Evolutionary conservation across 2,329 filamentous ascomycete genomes (phyloP).

Genomic region (Blastomyces silverae): DNA sequence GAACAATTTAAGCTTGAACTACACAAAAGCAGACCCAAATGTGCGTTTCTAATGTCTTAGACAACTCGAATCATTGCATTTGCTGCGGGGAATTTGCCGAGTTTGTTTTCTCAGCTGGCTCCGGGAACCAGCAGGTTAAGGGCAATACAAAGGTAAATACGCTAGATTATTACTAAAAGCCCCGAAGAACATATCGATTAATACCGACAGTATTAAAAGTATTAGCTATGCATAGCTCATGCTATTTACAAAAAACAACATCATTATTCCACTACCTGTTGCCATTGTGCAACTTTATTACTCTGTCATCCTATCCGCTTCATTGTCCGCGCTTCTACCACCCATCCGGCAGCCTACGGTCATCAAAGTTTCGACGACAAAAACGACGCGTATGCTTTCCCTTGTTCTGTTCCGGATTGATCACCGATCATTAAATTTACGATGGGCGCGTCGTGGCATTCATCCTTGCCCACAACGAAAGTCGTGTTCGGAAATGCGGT

Average conservation of each 20-base stretch:
- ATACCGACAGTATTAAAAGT: neutral
- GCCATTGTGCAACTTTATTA: neutral
- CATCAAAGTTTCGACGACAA: slow-evolving; percentile 23
- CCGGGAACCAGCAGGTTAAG: neutral
- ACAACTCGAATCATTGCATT: neutral
- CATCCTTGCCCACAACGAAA: slow-evolving; percentile 34
- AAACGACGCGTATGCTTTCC: slow-evolving; percentile 34
- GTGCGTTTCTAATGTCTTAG: neutral
- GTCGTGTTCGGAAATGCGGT: slow-evolving; percentile 29
- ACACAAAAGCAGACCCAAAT: neutral
- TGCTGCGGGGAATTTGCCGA: neutral
- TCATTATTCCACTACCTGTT: neutral
- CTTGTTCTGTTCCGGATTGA: slow-evolving; percentile 36
- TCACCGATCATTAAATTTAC: slow-evolving; percentile 35
- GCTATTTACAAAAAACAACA: neutral
- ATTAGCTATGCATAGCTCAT: neutral
- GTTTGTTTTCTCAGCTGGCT: neutral
- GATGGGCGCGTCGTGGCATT: slow-evolving; percentile 41
- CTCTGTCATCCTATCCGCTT: neutral
- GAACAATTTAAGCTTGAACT: neutral
- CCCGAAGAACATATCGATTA: neutral
- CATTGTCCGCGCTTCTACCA: neutral
- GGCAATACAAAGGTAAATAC: neutral
- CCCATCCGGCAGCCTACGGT: neutral
- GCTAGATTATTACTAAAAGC: neutral